Evolutionary conservation across 805 yeast species (phyloP), one percentile per base, ranked within the genome.

Genomic region (Blastobotrys terrestris): DNA sequence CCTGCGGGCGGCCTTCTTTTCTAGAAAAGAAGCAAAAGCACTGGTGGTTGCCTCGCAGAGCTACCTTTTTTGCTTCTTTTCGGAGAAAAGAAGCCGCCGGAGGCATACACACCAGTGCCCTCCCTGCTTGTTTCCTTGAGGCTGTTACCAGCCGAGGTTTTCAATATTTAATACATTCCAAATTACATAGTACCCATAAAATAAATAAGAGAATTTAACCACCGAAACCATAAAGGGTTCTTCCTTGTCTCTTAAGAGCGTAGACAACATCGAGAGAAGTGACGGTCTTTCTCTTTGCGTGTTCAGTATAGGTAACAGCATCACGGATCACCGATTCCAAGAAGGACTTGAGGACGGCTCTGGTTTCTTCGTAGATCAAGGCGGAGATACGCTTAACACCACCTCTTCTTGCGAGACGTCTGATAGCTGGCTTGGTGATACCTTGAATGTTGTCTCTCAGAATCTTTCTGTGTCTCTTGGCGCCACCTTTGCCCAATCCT

Each of bases 301-400:
- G 98, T 80, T 94, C 98, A 64, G 99, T 94, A 83, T 92, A 92
- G 68, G 97, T 90, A 69, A 94, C 97, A 68, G 99, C 98, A 69
- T 94, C 98, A 83, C 97, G 89, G 78, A 92, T 92, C 66, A 94
- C 97, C 71, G 87, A 85, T 78, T 89, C 97, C 73, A 92, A 83
- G 86, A 92, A 92, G 54, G 96, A 80, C 80, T 91, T 91, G 64
- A 92, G 81, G 64, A 94, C 97, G 65, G 86, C 91, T 82, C 99
- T 90, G 71, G 94, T 96, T 80, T 92, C 97, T 79, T 92, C 99
- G 81, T 92, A 92, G 75, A 92, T 92, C 73, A 91, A 80, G 75
- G 96, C 98, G 60, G 98, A 92, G 70, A 92, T 92, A 87, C 99
- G 96, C 86, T 92, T 92, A 72, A 92, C 99, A 91, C 99, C 99